Evolutionary conservation across 2,329 filamentous ascomycete species (phyloP).

Genomic region (Penicillium brevicompactum): DNA sequence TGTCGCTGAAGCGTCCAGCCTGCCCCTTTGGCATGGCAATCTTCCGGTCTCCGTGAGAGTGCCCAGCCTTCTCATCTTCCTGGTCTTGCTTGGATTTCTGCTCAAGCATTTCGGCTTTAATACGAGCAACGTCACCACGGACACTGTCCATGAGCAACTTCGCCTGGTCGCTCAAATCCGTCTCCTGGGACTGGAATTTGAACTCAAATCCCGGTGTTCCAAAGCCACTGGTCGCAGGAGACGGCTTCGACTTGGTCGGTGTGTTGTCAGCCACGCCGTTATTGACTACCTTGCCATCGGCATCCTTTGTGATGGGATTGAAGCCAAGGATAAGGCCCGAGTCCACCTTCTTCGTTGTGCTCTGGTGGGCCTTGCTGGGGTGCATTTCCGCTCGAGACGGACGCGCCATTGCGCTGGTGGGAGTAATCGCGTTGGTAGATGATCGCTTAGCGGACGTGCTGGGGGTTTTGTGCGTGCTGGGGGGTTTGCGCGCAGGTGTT

Average conservation of each 20-base stretch:
- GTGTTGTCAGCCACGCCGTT: slow-evolving; percentile 37
- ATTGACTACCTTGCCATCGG: slow-evolving; percentile 38
- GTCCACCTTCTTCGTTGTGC: slow-evolving; percentile 73
- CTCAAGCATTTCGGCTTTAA: slow-evolving; percentile 68
- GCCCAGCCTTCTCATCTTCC: slow-evolving; percentile 49
- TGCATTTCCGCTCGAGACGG: slow-evolving; percentile 85
- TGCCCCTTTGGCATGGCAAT: slow-evolving; percentile 81
- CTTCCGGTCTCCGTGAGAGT: slow-evolving; percentile 59
- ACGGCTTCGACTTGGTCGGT: slow-evolving; percentile 44
- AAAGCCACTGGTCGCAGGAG: slow-evolving; percentile 36
- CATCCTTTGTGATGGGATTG: slow-evolving; percentile 64
- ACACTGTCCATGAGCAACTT: slow-evolving; percentile 66
- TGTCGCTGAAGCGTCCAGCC: slow-evolving; percentile 76
- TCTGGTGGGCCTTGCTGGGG: slow-evolving; percentile 76
- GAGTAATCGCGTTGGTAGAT: slow-evolving; percentile 32
- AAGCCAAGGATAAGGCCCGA: slow-evolving; percentile 83
- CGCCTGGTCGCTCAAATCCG: slow-evolving; percentile 52
- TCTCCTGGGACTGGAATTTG: slow-evolving; percentile 47
- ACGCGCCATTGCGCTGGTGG: slow-evolving; percentile 63
- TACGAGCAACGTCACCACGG: slow-evolving; percentile 69
- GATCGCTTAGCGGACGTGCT: slow-evolving; percentile 28
- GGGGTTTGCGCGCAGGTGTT: slow-evolving; percentile 26
- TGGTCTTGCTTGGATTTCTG: slow-evolving; percentile 59
- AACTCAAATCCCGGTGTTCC: slow-evolving; percentile 51
- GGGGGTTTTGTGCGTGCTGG: slow-evolving; percentile 34